phyloP scores from a whole-genome alignment of 2,329 filamentous ascomycete genomes.

The Verticillium longisporum region DNA sequence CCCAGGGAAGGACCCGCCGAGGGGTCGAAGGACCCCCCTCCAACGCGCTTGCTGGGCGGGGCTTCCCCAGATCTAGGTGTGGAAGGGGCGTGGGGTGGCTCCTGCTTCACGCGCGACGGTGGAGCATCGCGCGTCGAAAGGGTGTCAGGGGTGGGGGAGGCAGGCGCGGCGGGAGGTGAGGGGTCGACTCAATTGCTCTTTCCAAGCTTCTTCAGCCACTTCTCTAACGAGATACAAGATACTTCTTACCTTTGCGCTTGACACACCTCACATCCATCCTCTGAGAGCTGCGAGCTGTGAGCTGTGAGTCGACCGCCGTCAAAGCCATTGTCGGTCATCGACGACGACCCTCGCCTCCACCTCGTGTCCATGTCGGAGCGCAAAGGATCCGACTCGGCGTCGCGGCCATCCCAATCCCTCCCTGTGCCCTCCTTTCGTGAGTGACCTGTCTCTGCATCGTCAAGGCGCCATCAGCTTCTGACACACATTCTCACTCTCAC shows the following conservation, averaged over 20 bases:
- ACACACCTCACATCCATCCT: background rate
- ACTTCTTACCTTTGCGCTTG: background rate
- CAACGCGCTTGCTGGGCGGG: background rate
- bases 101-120: background rate
- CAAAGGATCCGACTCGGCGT: conserved; percentile 8
- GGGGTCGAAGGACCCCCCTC: conserved; percentile 7
- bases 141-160: background rate
- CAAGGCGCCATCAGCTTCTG: conserved; percentile 19
- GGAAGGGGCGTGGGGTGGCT: background rate
- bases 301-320: background rate
- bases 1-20: conserved; percentile 3
- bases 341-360: background rate
- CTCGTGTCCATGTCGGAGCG: conserved; percentile 11
- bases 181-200: background rate
- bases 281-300: too few relatives aligned
- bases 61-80: background rate
- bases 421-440: conserved; percentile 47
- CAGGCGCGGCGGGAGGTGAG: background rate
- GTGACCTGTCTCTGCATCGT: conserved; percentile 10
- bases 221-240: background rate
- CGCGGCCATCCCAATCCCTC: conserved; percentile 22
- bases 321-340: background rate
- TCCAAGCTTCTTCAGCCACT: background rate
- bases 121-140: background rate
- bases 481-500: conserved; percentile 11